phyloP scores from a whole-genome alignment of 2,329 filamentous ascomycete genomes.

The Fusarium drepaniforme region DNA sequence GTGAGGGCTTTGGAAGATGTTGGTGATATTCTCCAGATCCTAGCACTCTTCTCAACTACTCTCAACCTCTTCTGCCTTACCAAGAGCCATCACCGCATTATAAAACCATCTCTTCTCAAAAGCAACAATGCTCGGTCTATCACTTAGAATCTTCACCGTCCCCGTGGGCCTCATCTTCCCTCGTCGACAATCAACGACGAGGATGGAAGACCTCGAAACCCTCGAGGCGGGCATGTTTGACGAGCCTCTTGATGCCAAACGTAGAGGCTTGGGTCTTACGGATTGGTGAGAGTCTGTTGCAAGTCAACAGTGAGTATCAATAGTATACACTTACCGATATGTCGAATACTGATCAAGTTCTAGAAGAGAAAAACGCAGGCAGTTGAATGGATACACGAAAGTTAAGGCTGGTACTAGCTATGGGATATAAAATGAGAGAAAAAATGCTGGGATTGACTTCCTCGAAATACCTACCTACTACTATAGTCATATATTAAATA shows the following conservation, averaged over 20 bases:
- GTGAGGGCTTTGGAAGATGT: background rate
- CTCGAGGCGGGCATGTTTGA: slow-evolving; percentile 35
- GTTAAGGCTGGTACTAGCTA: background rate
- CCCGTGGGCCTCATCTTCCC: slow-evolving; percentile 33
- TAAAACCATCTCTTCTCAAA: background rate
- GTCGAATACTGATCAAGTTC: background rate
- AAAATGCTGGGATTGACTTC: background rate
- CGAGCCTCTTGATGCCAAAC: slow-evolving; percentile 28
- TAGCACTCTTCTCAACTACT: background rate
- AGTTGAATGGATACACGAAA: background rate
- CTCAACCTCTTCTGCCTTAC: background rate
- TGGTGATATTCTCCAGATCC: background rate
- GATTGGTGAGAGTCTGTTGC: slow-evolving; percentile 26
- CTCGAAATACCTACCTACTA: background rate
- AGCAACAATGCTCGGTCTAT: slow-evolving; percentile 36
- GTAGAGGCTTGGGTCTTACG: slow-evolving; percentile 27
- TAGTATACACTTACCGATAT: background rate
- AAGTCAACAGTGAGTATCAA: slow-evolving; percentile 2
- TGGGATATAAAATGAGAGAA: background rate
- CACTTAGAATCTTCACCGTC: slow-evolving; percentile 29
- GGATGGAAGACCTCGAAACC: slow-evolving; percentile 19
- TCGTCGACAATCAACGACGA: slow-evolving; percentile 31
- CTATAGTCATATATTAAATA: background rate
- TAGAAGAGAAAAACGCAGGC: background rate
- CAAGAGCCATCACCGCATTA: background rate